Conservation (phyloP, 2,329 filamentous ascomycete species). For the Penicillium sp. region DNA sequence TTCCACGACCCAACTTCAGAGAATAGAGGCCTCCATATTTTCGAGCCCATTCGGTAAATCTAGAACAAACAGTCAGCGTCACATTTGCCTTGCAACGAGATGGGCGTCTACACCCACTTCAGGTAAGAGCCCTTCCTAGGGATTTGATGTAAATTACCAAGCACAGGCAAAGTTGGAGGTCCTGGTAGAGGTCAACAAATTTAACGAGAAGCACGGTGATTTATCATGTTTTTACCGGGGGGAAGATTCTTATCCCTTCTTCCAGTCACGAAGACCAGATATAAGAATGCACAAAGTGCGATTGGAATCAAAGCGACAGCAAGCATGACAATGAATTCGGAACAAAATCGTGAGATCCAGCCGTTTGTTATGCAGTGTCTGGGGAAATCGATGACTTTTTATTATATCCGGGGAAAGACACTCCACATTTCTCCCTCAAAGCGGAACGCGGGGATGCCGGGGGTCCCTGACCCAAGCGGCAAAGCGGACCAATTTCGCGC, state of each 20-base stretch:
- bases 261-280: neutral
- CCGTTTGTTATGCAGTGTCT: neutral
- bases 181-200: neutral
- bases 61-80: conserved; percentile 12
- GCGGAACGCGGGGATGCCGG: neutral
- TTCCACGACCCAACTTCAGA: conserved; percentile 46
- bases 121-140: neutral
- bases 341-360: neutral
- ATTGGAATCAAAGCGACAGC: neutral
- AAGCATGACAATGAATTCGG: neutral
- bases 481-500: neutral
- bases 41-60: conserved; percentile 48
- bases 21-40: conserved; percentile 46
- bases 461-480: neutral
- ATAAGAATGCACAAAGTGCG: neutral
- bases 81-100: neutral
- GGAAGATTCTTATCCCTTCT: neutral
- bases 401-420: neutral
- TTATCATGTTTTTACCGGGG: neutral
- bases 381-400: neutral
- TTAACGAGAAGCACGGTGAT: neutral
- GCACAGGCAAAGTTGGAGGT: neutral
- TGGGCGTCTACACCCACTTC: neutral
- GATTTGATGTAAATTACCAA: neutral
- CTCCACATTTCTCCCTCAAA: neutral